Percentiles rank a stretch among this genome's conserved stretches.
phyloP scores from a whole-genome alignment of 2,329 filamentous ascomycete species.

The Xylaria sp. region DNA sequence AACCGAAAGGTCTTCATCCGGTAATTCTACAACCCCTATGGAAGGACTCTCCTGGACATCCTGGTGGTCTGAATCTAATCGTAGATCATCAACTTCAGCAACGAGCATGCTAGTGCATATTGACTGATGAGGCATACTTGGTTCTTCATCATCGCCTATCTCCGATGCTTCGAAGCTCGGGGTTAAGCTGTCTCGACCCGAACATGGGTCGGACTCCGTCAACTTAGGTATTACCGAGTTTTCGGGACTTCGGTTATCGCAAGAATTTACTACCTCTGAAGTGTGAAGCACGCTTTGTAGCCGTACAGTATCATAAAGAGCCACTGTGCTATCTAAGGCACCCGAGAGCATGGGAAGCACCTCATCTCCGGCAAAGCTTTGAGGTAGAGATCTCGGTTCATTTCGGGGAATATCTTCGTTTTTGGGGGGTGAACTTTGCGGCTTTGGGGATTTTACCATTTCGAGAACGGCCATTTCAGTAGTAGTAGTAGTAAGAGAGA shows the following conservation, averaged over 20 bases:
- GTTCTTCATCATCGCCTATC: background rate
- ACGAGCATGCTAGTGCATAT: background rate
- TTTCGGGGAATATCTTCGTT: conserved; percentile 23
- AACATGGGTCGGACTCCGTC: background rate
- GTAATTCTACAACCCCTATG: conserved; percentile 19
- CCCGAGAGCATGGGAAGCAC: background rate
- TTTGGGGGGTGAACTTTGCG: background rate
- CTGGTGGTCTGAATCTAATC: conserved; percentile 2
- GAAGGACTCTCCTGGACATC: conserved; percentile 28
- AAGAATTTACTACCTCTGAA: conserved; percentile 3
- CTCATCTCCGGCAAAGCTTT: conserved; percentile 17
- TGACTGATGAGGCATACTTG: background rate
- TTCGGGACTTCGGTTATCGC: conserved; percentile 4
- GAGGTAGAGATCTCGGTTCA: conserved; percentile 10
- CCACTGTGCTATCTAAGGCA: background rate
- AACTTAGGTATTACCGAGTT: background rate
- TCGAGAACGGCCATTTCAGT: background rate
- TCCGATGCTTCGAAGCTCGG: background rate
- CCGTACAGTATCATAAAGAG: background rate
- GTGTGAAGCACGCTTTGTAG: background rate
- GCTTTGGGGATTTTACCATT: background rate
- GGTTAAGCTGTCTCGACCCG: background rate
- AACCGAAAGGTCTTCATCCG: conserved; percentile 17
- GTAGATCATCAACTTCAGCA: conserved; percentile 17
- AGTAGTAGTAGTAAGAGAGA: too few relatives aligned